These are phyloP conservation scores for Papilionanthe hybrid DNA, from an alignment of 116 monocot species.

Conservation along the genomic window DNA sequence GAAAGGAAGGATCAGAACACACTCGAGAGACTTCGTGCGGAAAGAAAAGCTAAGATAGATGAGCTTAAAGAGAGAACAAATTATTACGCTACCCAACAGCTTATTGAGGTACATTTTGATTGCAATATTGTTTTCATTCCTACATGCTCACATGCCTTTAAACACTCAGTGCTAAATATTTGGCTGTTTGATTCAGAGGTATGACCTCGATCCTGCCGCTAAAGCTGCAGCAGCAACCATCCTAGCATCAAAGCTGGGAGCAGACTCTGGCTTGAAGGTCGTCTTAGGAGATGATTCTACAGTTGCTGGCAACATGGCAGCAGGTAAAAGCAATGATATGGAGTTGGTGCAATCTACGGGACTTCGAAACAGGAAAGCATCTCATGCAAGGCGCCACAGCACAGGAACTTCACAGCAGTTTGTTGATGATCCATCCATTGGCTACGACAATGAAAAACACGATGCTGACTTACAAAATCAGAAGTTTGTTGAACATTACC, in stretches of 20 bases:
- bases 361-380: constrained; percentile 52
- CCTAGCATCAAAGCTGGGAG: constrained; percentile 78
- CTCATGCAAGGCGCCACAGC: constrained; percentile 26
- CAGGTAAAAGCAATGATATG: constrained; percentile 42
- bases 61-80: constrained; percentile 97
- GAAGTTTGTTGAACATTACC: constrained; percentile 48
- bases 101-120: constrained; percentile 63
- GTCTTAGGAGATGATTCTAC: constrained; percentile 66
- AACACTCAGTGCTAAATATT: neutral
- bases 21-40: constrained; percentile 72
- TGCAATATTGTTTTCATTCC: neutral
- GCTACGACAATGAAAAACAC: constrained; percentile 18
- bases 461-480: constrained; percentile 27
- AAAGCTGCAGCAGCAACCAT: constrained; percentile 92
- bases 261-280: constrained; percentile 78
- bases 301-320: neutral
- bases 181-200: constrained; percentile 39
- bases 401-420: constrained; percentile 18
- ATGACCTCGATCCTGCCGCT: constrained; percentile 92
- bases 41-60: constrained; percentile 86
- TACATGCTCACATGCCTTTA: neutral
- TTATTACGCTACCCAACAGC: constrained; percentile 88
- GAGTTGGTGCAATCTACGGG: constrained; percentile 42
- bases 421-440: constrained; percentile 24
- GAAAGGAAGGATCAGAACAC: constrained; percentile 76